These are phyloP conservation scores for Quercus lobata DNA, from an alignment of 331 rosid species.

Conservation along the genomic window DNA sequence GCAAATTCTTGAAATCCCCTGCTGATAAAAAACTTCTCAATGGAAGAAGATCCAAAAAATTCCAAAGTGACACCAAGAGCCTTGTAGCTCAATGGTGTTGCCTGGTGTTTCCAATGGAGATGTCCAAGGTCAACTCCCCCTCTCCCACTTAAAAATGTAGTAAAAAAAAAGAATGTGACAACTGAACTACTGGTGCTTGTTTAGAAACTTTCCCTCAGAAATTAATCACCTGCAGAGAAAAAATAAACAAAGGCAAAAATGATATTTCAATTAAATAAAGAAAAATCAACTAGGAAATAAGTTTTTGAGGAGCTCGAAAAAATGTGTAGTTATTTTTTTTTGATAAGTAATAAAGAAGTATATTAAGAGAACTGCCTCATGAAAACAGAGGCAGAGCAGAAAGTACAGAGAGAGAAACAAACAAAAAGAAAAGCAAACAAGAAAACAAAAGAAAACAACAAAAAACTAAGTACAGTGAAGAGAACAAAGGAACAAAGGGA, in stretches of 20 bases:
- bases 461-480: too few relatives aligned
- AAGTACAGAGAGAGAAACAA: too few relatives aligned
- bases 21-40: constrained; percentile 9
- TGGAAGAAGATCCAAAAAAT: background rate
- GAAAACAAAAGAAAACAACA: too few relatives aligned
- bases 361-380: too few relatives aligned
- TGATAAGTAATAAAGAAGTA: too few relatives aligned
- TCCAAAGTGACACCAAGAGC: background rate
- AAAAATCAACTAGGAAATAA: background rate
- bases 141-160: too few relatives aligned
- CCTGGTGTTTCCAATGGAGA: too few relatives aligned
- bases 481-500: too few relatives aligned
- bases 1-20: constrained; percentile 16
- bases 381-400: too few relatives aligned
- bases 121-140: too few relatives aligned
- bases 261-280: background rate
- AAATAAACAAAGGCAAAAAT: background rate
- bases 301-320: background rate
- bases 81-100: too few relatives aligned
- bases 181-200: background rate
- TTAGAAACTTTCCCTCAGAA: background rate
- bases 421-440: too few relatives aligned
- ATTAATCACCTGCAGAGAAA: background rate
- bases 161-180: background rate
- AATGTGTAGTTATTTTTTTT: background rate